phyloP scores from a whole-genome alignment of 805 yeast genomes.

The Ogataea angusta region DNA sequence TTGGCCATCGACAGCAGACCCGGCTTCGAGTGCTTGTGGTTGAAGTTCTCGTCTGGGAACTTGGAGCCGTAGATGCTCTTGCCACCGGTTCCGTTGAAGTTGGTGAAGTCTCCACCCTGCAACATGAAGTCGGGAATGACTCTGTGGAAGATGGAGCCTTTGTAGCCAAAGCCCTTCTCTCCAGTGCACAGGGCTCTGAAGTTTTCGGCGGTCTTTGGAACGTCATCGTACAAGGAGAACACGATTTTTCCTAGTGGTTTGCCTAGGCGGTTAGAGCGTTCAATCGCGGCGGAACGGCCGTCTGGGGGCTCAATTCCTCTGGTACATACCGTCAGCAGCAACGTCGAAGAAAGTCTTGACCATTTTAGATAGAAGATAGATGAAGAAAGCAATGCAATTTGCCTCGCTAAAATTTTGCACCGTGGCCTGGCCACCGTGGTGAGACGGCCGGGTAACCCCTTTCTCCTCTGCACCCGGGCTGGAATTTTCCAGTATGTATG shows the following conservation, averaged over 20 bases:
- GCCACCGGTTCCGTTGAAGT: conserved; percentile 92
- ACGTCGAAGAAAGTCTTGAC: conserved; percentile 41
- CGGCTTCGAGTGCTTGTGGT: conserved; percentile 69
- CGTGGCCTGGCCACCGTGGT: conserved; percentile 1
- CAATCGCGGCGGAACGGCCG: not conserved
- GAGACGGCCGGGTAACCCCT: conserved; percentile 7
- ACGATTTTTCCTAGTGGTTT: conserved; percentile 52
- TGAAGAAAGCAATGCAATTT: conserved; percentile 6
- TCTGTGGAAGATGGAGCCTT: conserved; percentile 89
- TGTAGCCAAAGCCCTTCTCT: conserved; percentile 91
- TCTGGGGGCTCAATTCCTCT: conserved; percentile 1
- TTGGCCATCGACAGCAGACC: conserved; percentile 91
- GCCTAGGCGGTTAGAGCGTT: conserved; percentile 16
- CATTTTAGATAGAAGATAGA: conserved; percentile 10
- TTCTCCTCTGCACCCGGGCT: too few species aligned
- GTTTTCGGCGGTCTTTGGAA: conserved; percentile 80
- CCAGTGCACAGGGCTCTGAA: conserved; percentile 84
- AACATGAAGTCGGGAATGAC: conserved; percentile 96
- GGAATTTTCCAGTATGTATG: not conserved
- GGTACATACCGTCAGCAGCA: conserved; percentile 35
- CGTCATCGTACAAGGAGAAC: conserved; percentile 88
- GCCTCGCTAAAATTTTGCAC: conserved; percentile 9
- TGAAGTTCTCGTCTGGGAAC: conserved; percentile 61
- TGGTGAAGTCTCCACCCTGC: conserved; percentile 90
- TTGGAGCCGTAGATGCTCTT: conserved; percentile 75